phyloP scores from a whole-genome alignment of 2,329 filamentous ascomycete species.

The Fusarium nisikadoi region DNA sequence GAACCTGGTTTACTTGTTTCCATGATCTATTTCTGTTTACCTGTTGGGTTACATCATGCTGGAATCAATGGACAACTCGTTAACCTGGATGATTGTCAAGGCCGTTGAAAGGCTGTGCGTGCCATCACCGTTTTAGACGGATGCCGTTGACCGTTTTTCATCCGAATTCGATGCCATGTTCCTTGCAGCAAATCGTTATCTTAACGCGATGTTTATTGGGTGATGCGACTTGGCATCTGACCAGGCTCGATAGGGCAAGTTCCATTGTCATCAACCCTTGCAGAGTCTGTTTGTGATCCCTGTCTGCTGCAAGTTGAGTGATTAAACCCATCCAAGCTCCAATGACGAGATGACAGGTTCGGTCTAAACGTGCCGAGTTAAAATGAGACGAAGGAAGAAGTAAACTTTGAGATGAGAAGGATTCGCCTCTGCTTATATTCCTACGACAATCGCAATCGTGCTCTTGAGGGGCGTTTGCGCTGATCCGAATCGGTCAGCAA shows the following conservation, averaged over 20 bases:
- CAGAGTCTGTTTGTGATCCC: background rate
- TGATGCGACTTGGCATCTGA: constrained; percentile 1
- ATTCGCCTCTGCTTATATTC: background rate
- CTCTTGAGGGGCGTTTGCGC: background rate
- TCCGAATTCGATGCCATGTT: background rate
- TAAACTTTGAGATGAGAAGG: background rate
- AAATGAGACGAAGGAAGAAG: constrained; percentile 17
- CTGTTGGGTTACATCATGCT: background rate
- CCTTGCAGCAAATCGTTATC: constrained; percentile 25
- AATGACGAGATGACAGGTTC: background rate
- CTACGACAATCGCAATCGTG: background rate
- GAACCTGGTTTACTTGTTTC: background rate
- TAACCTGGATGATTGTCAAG: background rate
- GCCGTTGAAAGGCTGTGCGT: background rate
- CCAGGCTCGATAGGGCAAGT: constrained; percentile 18
- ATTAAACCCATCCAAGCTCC: background rate
- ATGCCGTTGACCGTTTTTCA: constrained; percentile 5
- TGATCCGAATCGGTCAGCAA: background rate
- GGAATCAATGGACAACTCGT: background rate
- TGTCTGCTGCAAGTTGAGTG: constrained; percentile 12
- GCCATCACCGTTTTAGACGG: constrained; percentile 11
- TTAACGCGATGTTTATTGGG: constrained; percentile 8
- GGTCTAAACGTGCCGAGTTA: constrained; percentile 5
- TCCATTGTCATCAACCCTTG: constrained; percentile 3
- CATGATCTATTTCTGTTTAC: background rate